Conservation (phyloP, 176 grass and related monocot genomes). For the Carex cristatella region DNA sequence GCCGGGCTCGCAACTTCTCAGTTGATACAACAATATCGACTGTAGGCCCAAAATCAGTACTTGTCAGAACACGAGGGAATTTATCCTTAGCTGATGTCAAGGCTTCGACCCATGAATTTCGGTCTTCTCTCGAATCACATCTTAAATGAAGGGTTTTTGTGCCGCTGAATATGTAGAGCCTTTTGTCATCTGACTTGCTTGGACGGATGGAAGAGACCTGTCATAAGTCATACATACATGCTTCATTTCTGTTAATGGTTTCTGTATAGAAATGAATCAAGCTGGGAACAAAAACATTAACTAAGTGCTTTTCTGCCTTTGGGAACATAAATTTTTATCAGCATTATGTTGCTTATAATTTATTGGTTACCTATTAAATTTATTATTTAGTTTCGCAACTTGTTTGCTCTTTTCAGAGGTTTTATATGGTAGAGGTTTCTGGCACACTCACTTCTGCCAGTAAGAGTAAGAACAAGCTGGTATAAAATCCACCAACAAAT, state of each 20-base stretch:
- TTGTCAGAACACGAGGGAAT: constrained; percentile 48
- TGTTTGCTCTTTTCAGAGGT: not conserved
- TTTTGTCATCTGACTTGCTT: constrained; percentile 99
- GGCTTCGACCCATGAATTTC: constrained; percentile 68
- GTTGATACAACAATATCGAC: constrained; percentile 53
- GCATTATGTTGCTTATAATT: not conserved
- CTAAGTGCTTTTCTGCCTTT: not conserved
- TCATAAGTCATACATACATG: constrained; percentile 1
- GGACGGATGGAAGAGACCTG: constrained; percentile 84
- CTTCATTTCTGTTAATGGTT: not conserved
- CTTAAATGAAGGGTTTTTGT: constrained; percentile 83
- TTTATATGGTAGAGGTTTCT: not conserved
- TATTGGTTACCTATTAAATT: not conserved
- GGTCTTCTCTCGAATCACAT: constrained; percentile 75
- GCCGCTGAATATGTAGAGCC: constrained; percentile 92
- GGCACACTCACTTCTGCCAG: not conserved
- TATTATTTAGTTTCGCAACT: not conserved
- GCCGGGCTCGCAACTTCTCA: constrained; percentile 53
- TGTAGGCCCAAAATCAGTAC: constrained; percentile 43
- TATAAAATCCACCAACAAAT: constrained; percentile 3
- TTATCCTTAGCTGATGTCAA: constrained; percentile 58
- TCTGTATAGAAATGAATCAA: not conserved
- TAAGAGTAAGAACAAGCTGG: not conserved
- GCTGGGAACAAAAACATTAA: not conserved
- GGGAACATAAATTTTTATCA: not conserved